A percentile compares a stretch with the other conserved stretches of the same genome.
Evolutionary conservation across 352 stramenopile species (phyloP).

Genomic region (Phytophthora pini): DNA sequence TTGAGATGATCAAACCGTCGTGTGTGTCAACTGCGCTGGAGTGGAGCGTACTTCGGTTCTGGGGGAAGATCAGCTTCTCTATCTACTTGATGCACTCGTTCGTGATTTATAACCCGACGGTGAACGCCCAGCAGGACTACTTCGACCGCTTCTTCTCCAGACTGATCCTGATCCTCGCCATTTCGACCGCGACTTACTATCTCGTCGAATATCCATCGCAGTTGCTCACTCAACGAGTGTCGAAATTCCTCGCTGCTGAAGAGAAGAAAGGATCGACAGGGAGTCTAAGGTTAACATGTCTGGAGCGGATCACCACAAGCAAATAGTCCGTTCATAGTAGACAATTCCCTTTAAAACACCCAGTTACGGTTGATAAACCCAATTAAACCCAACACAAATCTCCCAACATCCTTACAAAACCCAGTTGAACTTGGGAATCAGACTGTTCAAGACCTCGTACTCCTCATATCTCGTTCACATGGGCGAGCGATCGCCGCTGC

Average conservation of each 20-base stretch:
- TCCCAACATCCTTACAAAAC: neutral
- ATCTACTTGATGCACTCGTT: conserved; percentile 36
- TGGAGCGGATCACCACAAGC: conserved; percentile 7
- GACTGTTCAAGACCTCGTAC: neutral
- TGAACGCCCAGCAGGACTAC: conserved; percentile 15
- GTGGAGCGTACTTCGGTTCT: conserved; percentile 33
- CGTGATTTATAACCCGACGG: conserved; percentile 24
- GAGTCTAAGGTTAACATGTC: conserved; percentile 3
- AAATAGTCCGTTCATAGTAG: neutral
- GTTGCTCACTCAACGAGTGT: conserved; percentile 35
- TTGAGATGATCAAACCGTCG: conserved; percentile 32
- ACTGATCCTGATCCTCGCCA: conserved; percentile 34
- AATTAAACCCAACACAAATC: neutral
- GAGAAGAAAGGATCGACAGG: conserved; percentile 15
- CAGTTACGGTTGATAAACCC: neutral
- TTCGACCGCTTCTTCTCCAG: conserved; percentile 47
- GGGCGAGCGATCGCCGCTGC: conserved; percentile 26
- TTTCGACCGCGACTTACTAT: conserved; percentile 44
- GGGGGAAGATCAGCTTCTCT: conserved; percentile 38
- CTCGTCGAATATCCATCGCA: conserved; percentile 56
- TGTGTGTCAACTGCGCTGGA: conserved; percentile 27
- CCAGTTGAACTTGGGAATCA: conserved; percentile 24
- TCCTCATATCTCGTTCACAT: neutral
- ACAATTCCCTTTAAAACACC: neutral
- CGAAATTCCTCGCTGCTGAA: conserved; percentile 7